Evolutionary conservation across 495 filamentous ascomycete genomes (phyloP).

Genomic region (Terfezia claveryi): DNA sequence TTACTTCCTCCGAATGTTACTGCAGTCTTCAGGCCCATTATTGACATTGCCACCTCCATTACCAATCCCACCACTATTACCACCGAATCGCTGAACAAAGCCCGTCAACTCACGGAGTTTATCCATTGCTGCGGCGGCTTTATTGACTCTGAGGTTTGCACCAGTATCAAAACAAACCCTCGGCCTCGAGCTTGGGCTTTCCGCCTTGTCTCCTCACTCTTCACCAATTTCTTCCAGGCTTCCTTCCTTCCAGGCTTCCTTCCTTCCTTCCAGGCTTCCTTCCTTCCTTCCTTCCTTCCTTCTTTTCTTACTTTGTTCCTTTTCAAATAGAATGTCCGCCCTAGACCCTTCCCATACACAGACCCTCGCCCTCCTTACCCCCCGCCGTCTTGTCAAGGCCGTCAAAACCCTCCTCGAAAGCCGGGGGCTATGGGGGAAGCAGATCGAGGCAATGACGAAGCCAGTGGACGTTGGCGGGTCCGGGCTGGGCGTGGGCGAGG

Average conservation of each 20-base stretch:
- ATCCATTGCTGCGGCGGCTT: neutral
- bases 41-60: neutral
- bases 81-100: constrained; percentile 11
- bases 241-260: no score
- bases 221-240: no score
- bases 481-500: neutral
- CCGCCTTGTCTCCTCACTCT: no score
- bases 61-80: neutral
- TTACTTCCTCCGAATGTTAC: constrained; percentile 7
- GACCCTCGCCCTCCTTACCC: constrained; percentile 3
- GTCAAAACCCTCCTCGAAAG: constrained; percentile 9
- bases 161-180: no score
- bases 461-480: neutral
- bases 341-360: constrained; percentile 3
- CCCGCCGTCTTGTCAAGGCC: constrained; percentile 6
- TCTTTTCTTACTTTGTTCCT: no score
- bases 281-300: no score
- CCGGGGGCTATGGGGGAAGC: constrained; percentile 3
- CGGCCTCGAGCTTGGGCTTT: no score
- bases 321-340: neutral
- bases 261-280: no score
- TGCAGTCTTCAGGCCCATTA: neutral
- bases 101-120: constrained; percentile 3
- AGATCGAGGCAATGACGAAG: constrained; percentile 1
- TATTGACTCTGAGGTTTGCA: no score